Conservation (phyloP, 768 basidiomycete species). For the Dioszegia aurantiaca region DNA sequence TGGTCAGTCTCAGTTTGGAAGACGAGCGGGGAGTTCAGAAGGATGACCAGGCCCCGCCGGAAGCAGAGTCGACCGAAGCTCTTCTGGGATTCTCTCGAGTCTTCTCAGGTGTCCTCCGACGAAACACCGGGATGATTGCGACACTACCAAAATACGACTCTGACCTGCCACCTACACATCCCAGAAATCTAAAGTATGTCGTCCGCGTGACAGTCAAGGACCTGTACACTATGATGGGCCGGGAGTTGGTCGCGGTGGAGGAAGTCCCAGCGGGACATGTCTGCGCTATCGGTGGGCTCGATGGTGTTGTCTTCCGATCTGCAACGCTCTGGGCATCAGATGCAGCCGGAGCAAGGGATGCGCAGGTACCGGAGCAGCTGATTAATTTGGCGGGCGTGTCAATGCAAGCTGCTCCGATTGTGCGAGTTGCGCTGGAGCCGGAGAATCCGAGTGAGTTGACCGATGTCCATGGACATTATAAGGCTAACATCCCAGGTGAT, state of each 20-base stretch:
- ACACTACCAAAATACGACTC: constrained; percentile 83
- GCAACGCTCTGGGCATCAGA: constrained; percentile 79
- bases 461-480: background rate
- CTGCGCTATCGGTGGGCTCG: constrained; percentile 85
- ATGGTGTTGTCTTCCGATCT: constrained; percentile 83
- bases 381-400: constrained; percentile 46
- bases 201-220: constrained; percentile 63
- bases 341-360: constrained; percentile 41
- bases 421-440: constrained; percentile 91
- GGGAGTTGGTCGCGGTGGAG: constrained; percentile 80
- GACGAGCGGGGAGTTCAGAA: background rate
- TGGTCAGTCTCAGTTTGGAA: constrained; percentile 22
- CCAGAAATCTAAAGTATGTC: constrained; percentile 66
- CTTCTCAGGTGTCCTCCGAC: constrained; percentile 79
- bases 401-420: constrained; percentile 68
- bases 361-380: constrained; percentile 22
- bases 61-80: constrained; percentile 57
- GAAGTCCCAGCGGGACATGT: constrained; percentile 86
- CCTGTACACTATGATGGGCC: constrained; percentile 96
- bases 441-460: constrained; percentile 57
- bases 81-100: constrained; percentile 90
- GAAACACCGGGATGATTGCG: constrained; percentile 65
- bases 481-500: constrained; percentile 56
- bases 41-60: background rate
- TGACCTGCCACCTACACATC: constrained; percentile 61